phyloP scores from a whole-genome alignment of 495 filamentous ascomycete genomes.

The Chlorociboria aeruginascens region DNA sequence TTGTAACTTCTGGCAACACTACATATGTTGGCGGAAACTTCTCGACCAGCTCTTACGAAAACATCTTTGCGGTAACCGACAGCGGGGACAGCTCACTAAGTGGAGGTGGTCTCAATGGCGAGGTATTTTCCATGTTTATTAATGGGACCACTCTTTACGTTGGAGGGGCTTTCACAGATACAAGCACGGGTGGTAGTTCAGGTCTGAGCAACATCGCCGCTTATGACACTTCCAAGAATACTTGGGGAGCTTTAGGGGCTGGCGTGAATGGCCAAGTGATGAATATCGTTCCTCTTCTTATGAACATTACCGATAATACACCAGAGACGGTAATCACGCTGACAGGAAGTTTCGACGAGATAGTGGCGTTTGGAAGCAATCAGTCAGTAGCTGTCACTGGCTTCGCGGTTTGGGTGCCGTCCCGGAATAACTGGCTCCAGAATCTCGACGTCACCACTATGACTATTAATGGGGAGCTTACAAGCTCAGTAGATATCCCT shows the following conservation, averaged over 20 bases:
- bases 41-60: conserved; percentile 46
- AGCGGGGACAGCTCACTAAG: conserved; percentile 46
- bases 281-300: conserved; percentile 57
- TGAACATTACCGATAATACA: conserved; percentile 63
- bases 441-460: conserved; percentile 59
- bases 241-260: conserved; percentile 71
- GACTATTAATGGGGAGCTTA: conserved; percentile 57
- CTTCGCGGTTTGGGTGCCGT: conserved; percentile 93
- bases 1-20: conserved; percentile 44
- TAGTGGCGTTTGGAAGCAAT: conserved; percentile 53
- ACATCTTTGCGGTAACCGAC: conserved; percentile 66
- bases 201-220: conserved; percentile 63
- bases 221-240: conserved; percentile 54
- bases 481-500: conserved; percentile 50
- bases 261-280: conserved; percentile 75
- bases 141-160: conserved; percentile 61
- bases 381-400: conserved; percentile 49
- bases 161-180: conserved; percentile 76
- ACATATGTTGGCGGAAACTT: conserved; percentile 84
- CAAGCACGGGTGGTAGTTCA: conserved; percentile 41
- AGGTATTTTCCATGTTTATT: conserved; percentile 56
- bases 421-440: conserved; percentile 75
- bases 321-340: conserved; percentile 67
- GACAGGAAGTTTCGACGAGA: conserved; percentile 66
- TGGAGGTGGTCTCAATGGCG: conserved; percentile 69